Base-by-base conservation (phyloP, 371 early-diverging fungal genomes). In the Syncephalastrum racemosum region DNA sequence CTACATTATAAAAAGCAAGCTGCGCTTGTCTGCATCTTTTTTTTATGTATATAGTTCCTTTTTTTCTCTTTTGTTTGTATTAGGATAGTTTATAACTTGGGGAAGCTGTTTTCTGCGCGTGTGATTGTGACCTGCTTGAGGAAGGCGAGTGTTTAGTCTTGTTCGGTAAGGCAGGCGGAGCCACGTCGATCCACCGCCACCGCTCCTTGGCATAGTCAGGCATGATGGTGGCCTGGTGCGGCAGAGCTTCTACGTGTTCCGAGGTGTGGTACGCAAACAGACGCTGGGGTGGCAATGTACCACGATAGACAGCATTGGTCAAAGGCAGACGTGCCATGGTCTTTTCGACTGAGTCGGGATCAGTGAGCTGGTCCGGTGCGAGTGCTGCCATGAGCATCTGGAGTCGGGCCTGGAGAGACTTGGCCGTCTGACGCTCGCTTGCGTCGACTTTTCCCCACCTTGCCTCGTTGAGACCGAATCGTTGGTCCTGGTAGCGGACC, bases 201-300 rank as follows among this genome's bases (percentile, higher is more conserved):
- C 67, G 60, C 13, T 77, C 73, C 51, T 77, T 77, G 7, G 65
- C 41, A 51, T 77, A 77, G n/a, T 70, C 71, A 6, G 77, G 77
- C 47, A 74, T 67, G 22, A 73, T 64, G 43, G 68, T 77, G 10
- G 77, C 71, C 46, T 71, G 64, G 6, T 73, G 75, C 4, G 78
- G 75, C 23, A 73, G 44, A 22, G 55, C 64, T 27, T 74, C 75
- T 1, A 72, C 60, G 40, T 63, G 66, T 41, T 77, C 74, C 6
- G 67, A 74, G 7, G 78, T 75, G 0, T 80, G 79, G 54, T 76
- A 84, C 0, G 85, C 83, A 51, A 84, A 84, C 4, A 77, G 66
- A 39, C 79, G 79, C 50, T 67, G 79, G 43, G 82, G 75, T 31
- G 81, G 81, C 31, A 84, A 50, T 12, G 80, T 59, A 13, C 85